Evolutionary conservation across 2,329 filamentous ascomycete genomes (phyloP).

Genomic region (Pestalotiopsis sp.): DNA sequence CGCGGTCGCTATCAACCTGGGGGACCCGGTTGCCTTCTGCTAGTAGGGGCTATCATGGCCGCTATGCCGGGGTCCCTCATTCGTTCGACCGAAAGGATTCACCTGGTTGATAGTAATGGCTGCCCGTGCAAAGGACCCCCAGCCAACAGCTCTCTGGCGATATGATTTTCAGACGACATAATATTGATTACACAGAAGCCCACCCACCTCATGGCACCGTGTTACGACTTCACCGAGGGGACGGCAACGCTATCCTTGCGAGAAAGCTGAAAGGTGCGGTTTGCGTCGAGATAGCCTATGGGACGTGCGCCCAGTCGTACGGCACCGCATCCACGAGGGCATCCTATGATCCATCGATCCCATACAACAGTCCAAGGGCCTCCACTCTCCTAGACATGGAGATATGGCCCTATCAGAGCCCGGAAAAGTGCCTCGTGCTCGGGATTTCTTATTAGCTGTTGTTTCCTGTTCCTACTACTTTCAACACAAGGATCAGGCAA

Average conservation of each 20-base stretch:
- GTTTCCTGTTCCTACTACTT: neutral
- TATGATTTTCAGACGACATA: neutral
- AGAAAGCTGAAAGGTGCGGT: neutral
- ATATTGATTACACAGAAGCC: neutral
- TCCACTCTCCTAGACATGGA: neutral
- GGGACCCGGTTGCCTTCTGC: neutral
- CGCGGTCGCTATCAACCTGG: neutral
- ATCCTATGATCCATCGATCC: no score
- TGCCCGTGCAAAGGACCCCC: neutral
- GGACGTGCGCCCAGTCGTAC: neutral
- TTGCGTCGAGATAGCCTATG: neutral
- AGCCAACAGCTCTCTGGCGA: neutral
- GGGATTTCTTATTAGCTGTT: neutral
- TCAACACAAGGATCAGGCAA: neutral
- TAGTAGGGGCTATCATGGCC: slow-evolving; percentile 1
- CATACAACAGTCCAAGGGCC: neutral
- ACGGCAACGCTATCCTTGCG: neutral
- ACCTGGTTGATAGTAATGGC: neutral
- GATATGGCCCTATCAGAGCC: neutral
- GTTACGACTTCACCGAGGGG: neutral
- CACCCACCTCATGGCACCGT: neutral
- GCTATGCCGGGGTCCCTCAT: neutral
- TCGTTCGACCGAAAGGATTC: neutral
- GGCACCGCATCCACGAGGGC: neutral
- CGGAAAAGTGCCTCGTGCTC: neutral